These are phyloP conservation scores for Teratosphaeria nubilosa DNA, from an alignment of 2,329 filamentous ascomycete genomes.

Conservation along the genomic window DNA sequence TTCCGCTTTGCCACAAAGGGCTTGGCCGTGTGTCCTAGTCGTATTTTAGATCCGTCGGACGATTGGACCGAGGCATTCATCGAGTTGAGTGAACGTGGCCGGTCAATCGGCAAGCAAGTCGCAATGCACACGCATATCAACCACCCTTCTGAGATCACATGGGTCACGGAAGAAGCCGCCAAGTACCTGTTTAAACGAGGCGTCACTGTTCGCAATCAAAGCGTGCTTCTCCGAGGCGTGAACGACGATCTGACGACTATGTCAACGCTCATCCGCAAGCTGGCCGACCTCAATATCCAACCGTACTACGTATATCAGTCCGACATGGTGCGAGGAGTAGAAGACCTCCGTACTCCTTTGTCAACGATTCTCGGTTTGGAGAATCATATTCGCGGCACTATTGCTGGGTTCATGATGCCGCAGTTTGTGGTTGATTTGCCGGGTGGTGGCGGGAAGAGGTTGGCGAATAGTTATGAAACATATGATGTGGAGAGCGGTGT, in stretches of 20 bases:
- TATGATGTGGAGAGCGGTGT: slow-evolving; percentile 47
- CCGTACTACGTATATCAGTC: slow-evolving; percentile 59
- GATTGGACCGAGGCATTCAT: slow-evolving; percentile 46
- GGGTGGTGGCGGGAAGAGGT: slow-evolving; percentile 53
- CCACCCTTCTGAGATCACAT: slow-evolving; percentile 52
- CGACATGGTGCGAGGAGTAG: slow-evolving; percentile 51
- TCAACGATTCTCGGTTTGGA: slow-evolving; percentile 50
- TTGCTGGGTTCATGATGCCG: slow-evolving; percentile 54
- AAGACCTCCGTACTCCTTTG: slow-evolving; percentile 54
- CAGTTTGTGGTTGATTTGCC: slow-evolving; percentile 55
- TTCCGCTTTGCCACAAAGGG: slow-evolving; percentile 55
- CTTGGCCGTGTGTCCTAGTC: slow-evolving; percentile 47
- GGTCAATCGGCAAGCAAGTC: slow-evolving; percentile 46
- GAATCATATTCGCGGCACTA: slow-evolving; percentile 46
- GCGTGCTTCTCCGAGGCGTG: slow-evolving; percentile 48
- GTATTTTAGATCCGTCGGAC: slow-evolving; percentile 45
- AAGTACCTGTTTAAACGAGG: slow-evolving; percentile 41
- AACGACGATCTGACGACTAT: slow-evolving; percentile 49
- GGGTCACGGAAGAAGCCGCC: slow-evolving; percentile 46
- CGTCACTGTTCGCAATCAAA: slow-evolving; percentile 51
- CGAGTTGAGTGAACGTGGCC: slow-evolving; percentile 41
- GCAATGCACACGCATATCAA: slow-evolving; percentile 59
- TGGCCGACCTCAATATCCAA: slow-evolving; percentile 48
- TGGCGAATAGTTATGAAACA: slow-evolving; percentile 42
- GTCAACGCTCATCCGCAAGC: slow-evolving; percentile 41